Conservation (phyloP, 1,139 yeast genomes). For the Yamadazyma membranifaciens region DNA sequence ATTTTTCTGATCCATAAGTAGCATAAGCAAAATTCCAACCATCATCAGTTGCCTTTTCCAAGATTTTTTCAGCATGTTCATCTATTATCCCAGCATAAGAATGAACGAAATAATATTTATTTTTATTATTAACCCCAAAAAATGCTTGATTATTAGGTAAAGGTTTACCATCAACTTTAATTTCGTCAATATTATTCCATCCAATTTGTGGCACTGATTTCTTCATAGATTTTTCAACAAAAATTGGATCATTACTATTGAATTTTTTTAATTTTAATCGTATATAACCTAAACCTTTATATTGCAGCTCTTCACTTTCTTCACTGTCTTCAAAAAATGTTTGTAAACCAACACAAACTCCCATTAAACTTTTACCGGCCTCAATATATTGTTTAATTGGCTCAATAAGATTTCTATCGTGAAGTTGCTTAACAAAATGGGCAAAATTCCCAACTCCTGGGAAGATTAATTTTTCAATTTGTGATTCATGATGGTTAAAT, state of each 20-base stretch:
- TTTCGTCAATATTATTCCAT: slow-evolving; percentile 61
- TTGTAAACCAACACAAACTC: slow-evolving; percentile 95
- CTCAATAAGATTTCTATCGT: slow-evolving; percentile 56
- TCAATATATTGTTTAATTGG: slow-evolving; percentile 66
- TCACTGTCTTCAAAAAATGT: slow-evolving; percentile 72
- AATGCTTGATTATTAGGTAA: slow-evolving; percentile 11
- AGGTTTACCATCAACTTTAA: slow-evolving; percentile 9
- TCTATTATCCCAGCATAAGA: slow-evolving; percentile 76
- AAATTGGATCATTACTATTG: slow-evolving; percentile 40
- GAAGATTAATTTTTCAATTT: slow-evolving; percentile 58
- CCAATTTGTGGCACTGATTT: slow-evolving; percentile 97
- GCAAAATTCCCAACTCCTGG: slow-evolving; percentile 99
- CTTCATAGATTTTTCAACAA: slow-evolving; percentile 16
- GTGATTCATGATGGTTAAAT: slow-evolving; percentile 33
- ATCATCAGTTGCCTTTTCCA: slow-evolving; percentile 29
- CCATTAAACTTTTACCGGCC: slow-evolving; percentile 85
- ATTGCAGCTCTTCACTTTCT: slow-evolving; percentile 57
- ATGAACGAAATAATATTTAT: slow-evolving; percentile 90
- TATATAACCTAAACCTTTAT: slow-evolving; percentile 55
- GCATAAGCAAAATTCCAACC: slow-evolving; percentile 85
- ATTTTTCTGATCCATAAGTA: slow-evolving; percentile 73
- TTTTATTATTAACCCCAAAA: slow-evolving; percentile 39
- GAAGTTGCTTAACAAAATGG: slow-evolving; percentile 76
- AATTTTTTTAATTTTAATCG: slow-evolving; percentile 59
- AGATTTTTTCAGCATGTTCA: slow-evolving; percentile 25